phyloP scores from a whole-genome alignment of 202 grass and related monocot genomes.

The Setaria italica region DNA sequence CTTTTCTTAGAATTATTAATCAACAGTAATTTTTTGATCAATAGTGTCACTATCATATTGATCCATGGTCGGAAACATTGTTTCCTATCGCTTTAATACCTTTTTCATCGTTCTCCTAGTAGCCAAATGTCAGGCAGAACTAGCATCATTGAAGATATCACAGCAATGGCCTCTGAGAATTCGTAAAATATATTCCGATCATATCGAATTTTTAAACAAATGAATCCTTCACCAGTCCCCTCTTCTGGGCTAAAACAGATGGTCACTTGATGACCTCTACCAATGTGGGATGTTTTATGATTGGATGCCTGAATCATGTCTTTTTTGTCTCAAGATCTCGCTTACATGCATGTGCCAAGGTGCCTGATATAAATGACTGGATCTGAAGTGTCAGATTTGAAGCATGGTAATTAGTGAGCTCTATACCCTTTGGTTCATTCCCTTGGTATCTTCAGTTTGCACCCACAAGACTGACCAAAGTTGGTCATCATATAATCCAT shows the following conservation, averaged over 20 bases:
- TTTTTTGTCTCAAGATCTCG: not conserved
- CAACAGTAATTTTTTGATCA: not conserved
- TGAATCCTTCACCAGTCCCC: not conserved
- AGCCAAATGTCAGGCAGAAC: not conserved
- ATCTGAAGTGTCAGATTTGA: slow-evolving; percentile 12
- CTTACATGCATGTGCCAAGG: not conserved
- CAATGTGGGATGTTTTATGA: not conserved
- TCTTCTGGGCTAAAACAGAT: slow-evolving; percentile 1
- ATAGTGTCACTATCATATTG: not conserved
- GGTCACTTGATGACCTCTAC: not conserved
- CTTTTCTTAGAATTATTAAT: not conserved
- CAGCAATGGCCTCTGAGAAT: not conserved
- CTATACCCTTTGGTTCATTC: slow-evolving; percentile 6
- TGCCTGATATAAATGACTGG: not conserved
- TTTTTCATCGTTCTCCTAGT: not conserved
- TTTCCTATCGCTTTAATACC: not conserved
- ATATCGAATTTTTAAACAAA: not conserved
- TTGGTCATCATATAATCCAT: not conserved
- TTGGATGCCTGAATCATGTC: not conserved
- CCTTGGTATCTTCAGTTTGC: not conserved
- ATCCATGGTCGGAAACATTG: not conserved
- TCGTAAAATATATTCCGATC: not conserved
- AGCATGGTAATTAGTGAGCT: slow-evolving; percentile 3
- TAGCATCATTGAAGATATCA: not conserved
- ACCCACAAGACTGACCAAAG: slow-evolving; percentile 14